A percentile compares a stretch with the other conserved stretches of the same genome.
These are phyloP conservation scores for Penicillium paxilli DNA, from an alignment of 495 filamentous ascomycete species.

Conservation along the genomic window DNA sequence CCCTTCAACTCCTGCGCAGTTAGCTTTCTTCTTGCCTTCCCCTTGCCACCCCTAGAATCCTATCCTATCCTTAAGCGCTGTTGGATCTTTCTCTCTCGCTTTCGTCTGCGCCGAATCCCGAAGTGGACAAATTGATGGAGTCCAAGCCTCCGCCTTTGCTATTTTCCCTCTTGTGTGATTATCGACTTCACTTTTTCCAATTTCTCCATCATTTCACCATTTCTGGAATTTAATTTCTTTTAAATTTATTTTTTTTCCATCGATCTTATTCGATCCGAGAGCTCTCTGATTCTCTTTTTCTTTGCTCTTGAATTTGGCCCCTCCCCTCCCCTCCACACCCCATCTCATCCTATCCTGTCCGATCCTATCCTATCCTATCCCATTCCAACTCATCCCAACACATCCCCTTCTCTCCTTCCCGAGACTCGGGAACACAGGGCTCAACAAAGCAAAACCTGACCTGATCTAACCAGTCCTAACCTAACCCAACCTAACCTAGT, in stretches of 20 bases:
- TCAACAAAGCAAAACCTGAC: too few relatives aligned
- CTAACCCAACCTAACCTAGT: too few relatives aligned
- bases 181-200: conserved; percentile 7
- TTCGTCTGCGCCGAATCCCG: conserved; percentile 1
- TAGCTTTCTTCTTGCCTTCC: conserved; percentile 2
- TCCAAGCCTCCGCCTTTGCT: too few relatives aligned
- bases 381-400: too few relatives aligned
- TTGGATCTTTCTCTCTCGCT: not conserved
- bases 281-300: not conserved
- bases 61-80: conserved; percentile 4
- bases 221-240: not conserved
- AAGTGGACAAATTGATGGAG: too few relatives aligned
- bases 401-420: too few relatives aligned
- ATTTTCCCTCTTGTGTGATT: not conserved
- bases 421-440: too few relatives aligned
- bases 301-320: not conserved
- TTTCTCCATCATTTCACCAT: too few relatives aligned
- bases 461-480: too few relatives aligned
- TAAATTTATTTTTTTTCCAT: not conserved
- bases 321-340: not conserved
- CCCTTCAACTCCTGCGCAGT: conserved; percentile 19
- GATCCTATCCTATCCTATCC: too few relatives aligned
- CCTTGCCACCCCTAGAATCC: conserved; percentile 2
- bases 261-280: conserved; percentile 1
- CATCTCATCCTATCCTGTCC: too few relatives aligned